Percentiles rank a stretch among this genome's conserved stretches.
Evolutionary conservation across 257 asterid genomes (phyloP).

Genomic region (Capsicum rhomboideum): DNA sequence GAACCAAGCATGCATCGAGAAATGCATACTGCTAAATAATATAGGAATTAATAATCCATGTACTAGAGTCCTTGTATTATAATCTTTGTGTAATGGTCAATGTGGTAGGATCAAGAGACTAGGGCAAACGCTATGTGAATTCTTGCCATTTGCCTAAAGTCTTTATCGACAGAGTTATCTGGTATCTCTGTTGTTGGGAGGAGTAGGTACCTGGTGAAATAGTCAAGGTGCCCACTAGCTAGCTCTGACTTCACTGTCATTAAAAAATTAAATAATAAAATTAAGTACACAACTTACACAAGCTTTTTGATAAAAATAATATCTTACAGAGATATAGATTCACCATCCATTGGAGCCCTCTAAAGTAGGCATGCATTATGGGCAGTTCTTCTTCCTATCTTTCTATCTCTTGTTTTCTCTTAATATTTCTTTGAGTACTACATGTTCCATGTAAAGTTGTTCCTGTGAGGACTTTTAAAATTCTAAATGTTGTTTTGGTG

Average conservation of each 20-base stretch:
- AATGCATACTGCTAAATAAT: background rate
- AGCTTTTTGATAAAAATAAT: background rate
- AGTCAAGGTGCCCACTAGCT: background rate
- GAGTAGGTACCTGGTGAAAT: background rate
- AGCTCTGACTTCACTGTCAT: background rate
- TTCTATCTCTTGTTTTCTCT: background rate
- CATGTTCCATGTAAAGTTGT: background rate
- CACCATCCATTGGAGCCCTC: background rate
- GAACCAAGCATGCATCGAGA: background rate
- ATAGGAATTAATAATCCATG: background rate
- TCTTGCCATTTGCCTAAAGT: background rate
- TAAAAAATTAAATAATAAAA: background rate
- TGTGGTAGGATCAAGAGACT: background rate
- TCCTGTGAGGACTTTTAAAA: background rate
- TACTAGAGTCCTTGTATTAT: background rate
- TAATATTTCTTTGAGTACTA: background rate
- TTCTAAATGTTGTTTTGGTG: background rate
- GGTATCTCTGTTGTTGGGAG: background rate
- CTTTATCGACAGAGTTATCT: background rate
- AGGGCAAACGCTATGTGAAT: background rate
- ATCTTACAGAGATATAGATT: background rate
- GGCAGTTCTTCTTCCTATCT: background rate
- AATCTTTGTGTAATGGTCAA: background rate
- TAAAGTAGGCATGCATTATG: background rate
- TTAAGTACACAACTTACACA: background rate